Evolutionary conservation across 345 rosid species (phyloP).

Genomic region (Eutrema japonicum): DNA sequence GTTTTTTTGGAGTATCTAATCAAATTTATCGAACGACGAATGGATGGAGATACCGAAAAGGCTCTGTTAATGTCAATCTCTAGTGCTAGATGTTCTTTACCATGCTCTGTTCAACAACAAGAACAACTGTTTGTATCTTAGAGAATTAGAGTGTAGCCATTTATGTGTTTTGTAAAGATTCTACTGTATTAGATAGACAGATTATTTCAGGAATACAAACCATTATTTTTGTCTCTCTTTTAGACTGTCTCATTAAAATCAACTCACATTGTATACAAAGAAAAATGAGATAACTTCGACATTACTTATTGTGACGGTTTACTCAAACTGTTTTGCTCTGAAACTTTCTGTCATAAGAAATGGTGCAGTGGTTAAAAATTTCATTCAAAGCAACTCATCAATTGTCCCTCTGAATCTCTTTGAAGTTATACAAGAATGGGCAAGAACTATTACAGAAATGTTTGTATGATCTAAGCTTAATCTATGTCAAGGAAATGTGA

Average conservation of each 20-base stretch:
- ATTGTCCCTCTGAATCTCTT: not conserved
- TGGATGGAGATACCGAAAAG: conserved; percentile 44
- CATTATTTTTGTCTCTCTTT: too few species aligned
- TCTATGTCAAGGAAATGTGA: too few species aligned
- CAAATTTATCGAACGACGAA: conserved; percentile 24
- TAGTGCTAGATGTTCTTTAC: conserved; percentile 16
- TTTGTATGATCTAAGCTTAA: not conserved
- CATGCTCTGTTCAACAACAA: not conserved
- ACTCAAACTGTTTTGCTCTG: not conserved
- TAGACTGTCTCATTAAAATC: too few species aligned
- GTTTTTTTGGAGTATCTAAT: conserved; percentile 37
- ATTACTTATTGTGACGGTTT: not conserved
- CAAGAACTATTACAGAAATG: not conserved
- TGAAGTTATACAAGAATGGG: not conserved
- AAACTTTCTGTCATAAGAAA: not conserved
- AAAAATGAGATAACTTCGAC: not conserved
- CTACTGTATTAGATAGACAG: too few species aligned
- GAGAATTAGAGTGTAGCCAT: not conserved
- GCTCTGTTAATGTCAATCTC: conserved; percentile 37
- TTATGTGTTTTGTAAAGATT: not conserved
- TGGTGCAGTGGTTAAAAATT: not conserved
- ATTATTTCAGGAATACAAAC: too few species aligned
- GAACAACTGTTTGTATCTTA: conserved; percentile 9
- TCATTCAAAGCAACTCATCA: not conserved
- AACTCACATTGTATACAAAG: not conserved